A percentile compares a stretch with the other conserved stretches of the same genome.
phyloP scores from a whole-genome alignment of 1,139 yeast species.

The Saccharomyces hybrid region DNA sequence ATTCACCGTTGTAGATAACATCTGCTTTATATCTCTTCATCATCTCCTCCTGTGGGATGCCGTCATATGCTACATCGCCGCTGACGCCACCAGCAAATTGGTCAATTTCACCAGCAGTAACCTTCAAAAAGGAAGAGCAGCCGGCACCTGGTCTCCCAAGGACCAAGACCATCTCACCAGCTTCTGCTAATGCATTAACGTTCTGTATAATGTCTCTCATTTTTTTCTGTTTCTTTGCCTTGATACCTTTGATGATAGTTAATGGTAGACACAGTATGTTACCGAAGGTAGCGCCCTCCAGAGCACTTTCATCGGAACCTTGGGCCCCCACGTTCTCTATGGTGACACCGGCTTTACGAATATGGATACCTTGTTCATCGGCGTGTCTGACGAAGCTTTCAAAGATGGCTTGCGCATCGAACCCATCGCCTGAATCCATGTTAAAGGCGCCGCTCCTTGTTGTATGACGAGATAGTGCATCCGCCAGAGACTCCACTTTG shows the following conservation, averaged over 20 bases:
- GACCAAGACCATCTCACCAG: slow-evolving; percentile 56
- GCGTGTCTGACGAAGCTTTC: slow-evolving; percentile 22
- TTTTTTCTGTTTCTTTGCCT: slow-evolving; percentile 14
- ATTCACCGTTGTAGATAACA: slow-evolving; percentile 46
- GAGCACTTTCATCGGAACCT: slow-evolving; percentile 44
- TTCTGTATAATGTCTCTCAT: slow-evolving; percentile 40
- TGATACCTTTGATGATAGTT: slow-evolving; percentile 23
- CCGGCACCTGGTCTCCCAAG: slow-evolving; percentile 67
- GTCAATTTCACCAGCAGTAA: slow-evolving; percentile 44
- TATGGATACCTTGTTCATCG: slow-evolving; percentile 39
- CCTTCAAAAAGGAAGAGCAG: slow-evolving; percentile 51
- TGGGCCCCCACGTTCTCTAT: slow-evolving; percentile 41
- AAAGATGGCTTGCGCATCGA: slow-evolving; percentile 19
- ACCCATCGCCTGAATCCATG: slow-evolving; percentile 7
- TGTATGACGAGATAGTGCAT: slow-evolving; percentile 21
- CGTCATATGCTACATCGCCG: slow-evolving; percentile 40
- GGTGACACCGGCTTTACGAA: slow-evolving; percentile 42
- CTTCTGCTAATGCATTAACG: slow-evolving; percentile 39
- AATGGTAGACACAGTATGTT: slow-evolving; percentile 40
- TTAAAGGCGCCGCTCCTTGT: slow-evolving; percentile 19
- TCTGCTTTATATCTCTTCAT: slow-evolving; percentile 41
- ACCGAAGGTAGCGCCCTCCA: slow-evolving; percentile 43
- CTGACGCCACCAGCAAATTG: slow-evolving; percentile 31
- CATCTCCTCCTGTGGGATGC: slow-evolving; percentile 44
- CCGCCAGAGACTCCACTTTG: slow-evolving; percentile 21